phyloP scores from a whole-genome alignment of 768 basidiomycete genomes.

The Auriculariales sp. region DNA sequence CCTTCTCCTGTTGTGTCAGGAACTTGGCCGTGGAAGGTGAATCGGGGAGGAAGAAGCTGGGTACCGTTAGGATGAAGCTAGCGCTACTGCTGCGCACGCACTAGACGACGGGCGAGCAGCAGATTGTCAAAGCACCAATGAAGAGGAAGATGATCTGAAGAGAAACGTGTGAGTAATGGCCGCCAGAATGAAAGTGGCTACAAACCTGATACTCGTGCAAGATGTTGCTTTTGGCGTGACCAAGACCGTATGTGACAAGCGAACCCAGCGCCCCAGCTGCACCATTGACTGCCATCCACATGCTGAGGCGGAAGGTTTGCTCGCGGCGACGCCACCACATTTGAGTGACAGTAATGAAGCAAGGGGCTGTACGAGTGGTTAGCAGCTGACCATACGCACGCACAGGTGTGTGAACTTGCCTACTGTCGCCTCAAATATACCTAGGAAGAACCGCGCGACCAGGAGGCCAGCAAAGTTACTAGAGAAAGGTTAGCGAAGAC shows the following conservation, averaged over 20 bases:
- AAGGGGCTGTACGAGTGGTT: slow-evolving; percentile 20
- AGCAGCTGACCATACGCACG: neutral
- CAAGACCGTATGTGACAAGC: slow-evolving; percentile 26
- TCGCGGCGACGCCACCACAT: slow-evolving; percentile 39
- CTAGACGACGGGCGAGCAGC: slow-evolving; percentile 23
- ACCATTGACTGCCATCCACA: slow-evolving; percentile 31
- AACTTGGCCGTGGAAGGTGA: slow-evolving; percentile 28
- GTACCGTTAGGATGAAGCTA: neutral
- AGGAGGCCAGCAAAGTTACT: slow-evolving; percentile 26
- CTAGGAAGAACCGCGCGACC: slow-evolving; percentile 28
- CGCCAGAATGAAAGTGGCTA: neutral
- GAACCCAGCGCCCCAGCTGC: slow-evolving; percentile 29
- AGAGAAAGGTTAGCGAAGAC: no score
- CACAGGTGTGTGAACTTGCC: slow-evolving; percentile 11
- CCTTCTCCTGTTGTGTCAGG: slow-evolving; percentile 25
- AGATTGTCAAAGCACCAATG: slow-evolving; percentile 26
- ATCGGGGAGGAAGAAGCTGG: slow-evolving; percentile 28
- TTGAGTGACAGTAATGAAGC: slow-evolving; percentile 34
- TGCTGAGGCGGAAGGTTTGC: slow-evolving; percentile 25
- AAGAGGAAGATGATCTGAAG: slow-evolving; percentile 29
- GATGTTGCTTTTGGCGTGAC: slow-evolving; percentile 22
- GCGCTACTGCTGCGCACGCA: slow-evolving; percentile 8
- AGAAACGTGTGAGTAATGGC: neutral
- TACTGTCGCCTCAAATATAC: slow-evolving; percentile 32
- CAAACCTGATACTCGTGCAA: slow-evolving; percentile 23